Evolutionary conservation across 345 rosid species (phyloP).

Genomic region (Lepidium aucheri): DNA sequence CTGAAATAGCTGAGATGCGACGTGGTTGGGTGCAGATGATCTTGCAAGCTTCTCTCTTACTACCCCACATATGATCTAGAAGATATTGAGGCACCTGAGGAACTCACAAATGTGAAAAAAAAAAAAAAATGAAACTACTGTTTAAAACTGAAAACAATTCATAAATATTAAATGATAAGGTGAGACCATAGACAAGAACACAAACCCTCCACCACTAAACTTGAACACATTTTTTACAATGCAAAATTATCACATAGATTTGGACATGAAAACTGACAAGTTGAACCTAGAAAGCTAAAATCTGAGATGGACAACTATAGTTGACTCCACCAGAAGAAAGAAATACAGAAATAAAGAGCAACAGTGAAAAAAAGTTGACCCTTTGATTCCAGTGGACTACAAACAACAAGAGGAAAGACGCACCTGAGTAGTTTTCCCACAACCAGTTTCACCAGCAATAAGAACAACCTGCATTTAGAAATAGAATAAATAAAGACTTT

Average conservation of each 20-base stretch:
- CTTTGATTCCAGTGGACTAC: neutral
- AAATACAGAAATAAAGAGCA: neutral
- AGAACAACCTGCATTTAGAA: slow-evolving; percentile 53
- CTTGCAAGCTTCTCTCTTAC: slow-evolving; percentile 64
- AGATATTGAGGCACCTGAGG: slow-evolving; percentile 60
- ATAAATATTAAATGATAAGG: neutral
- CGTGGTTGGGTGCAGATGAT: slow-evolving; percentile 97
- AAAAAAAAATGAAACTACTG: neutral
- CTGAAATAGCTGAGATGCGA: slow-evolving; percentile 93
- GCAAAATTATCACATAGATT: neutral
- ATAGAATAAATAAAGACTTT: neutral
- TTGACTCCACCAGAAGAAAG: neutral
- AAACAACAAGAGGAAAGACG: slow-evolving; percentile 16
- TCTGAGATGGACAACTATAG: neutral
- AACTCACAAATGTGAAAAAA: neutral
- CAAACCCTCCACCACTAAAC: neutral
- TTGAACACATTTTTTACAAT: neutral
- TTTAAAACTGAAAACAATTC: neutral
- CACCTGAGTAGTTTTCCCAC: slow-evolving; percentile 93
- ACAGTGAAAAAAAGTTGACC: neutral
- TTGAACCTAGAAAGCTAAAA: neutral
- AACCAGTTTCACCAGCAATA: slow-evolving; percentile 81
- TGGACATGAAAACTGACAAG: slow-evolving; percentile 1
- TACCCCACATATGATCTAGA: slow-evolving; percentile 71
- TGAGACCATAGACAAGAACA: neutral